Conservation (phyloP, 352 stramenopile genomes). For the Stephanocyclus meneghinianus region DNA sequence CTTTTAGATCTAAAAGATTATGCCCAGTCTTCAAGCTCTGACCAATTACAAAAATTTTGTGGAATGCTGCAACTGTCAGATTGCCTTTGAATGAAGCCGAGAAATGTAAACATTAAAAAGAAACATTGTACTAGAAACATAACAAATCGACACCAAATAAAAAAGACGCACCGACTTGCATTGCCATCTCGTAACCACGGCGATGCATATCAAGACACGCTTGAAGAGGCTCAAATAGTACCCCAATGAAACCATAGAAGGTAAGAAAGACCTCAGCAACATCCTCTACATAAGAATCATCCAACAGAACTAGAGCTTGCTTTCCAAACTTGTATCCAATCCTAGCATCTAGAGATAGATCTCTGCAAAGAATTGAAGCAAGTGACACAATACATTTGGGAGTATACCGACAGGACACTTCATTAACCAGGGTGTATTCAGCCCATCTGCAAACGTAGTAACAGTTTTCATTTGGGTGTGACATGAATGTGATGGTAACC, state of each 20-base stretch:
- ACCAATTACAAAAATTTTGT: background rate
- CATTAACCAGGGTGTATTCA: background rate
- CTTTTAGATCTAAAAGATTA: background rate
- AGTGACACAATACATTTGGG: background rate
- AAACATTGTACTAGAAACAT: too few species aligned
- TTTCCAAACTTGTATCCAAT: slow-evolving; percentile 5
- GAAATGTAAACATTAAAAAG: too few species aligned
- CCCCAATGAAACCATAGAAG: slow-evolving; percentile 2
- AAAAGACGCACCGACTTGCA: background rate
- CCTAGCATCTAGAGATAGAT: background rate
- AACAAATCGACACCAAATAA: too few species aligned
- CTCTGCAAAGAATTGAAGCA: background rate
- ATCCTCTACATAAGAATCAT: background rate
- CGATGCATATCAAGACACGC: slow-evolving; percentile 11
- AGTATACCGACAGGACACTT: background rate
- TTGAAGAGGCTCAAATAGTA: background rate
- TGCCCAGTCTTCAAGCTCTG: background rate
- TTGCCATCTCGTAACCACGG: background rate
- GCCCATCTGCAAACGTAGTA: slow-evolving; percentile 6
- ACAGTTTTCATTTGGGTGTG: background rate
- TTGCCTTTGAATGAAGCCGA: too few species aligned
- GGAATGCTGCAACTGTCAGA: background rate
- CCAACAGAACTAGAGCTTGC: background rate
- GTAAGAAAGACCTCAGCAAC: background rate
- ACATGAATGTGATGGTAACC: background rate